Evolutionary conservation across 2,329 filamentous ascomycete species (phyloP).

Genomic region (Monosporascus sp.): DNA sequence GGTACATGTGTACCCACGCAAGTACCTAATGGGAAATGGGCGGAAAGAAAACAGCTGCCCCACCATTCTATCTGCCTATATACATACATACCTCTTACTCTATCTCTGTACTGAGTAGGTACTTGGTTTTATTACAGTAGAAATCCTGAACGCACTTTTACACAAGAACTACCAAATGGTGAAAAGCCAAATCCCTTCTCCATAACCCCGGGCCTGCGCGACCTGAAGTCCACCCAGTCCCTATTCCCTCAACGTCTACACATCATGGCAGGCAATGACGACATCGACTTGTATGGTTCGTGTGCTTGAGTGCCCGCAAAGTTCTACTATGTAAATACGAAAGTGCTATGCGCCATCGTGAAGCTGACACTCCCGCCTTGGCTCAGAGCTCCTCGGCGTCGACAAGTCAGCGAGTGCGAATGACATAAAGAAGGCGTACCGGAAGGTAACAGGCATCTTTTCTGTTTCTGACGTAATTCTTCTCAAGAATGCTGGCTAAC

Average conservation of each 20-base stretch:
- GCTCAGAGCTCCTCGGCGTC: conserved; percentile 72
- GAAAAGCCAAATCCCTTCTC: background rate
- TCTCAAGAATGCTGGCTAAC: conserved; percentile 1
- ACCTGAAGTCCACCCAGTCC: background rate
- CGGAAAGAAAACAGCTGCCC: too few species aligned
- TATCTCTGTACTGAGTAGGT: too few species aligned
- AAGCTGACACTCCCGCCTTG: conserved; percentile 7
- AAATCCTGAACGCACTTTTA: too few species aligned
- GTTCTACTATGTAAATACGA: background rate
- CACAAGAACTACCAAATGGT: too few species aligned
- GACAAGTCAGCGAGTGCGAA: conserved; percentile 65
- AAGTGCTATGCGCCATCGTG: background rate
- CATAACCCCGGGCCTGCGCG: background rate
- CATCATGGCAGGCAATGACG: conserved; percentile 29
- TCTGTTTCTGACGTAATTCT: background rate
- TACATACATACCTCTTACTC: too few species aligned
- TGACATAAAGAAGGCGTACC: conserved; percentile 93
- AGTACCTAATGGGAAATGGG: too few species aligned
- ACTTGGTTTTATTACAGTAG: too few species aligned
- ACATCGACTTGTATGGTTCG: conserved; percentile 55
- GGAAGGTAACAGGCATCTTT: conserved; percentile 59
- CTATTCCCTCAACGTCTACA: background rate
- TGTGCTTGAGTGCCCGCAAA: background rate
- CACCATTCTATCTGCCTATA: too few species aligned
- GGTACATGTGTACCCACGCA: too few species aligned